Evolutionary conservation across 345 rosid genomes (phyloP), one percentile per base, ranked within the genome.

Genomic region (Clarkia xantiana): DNA sequence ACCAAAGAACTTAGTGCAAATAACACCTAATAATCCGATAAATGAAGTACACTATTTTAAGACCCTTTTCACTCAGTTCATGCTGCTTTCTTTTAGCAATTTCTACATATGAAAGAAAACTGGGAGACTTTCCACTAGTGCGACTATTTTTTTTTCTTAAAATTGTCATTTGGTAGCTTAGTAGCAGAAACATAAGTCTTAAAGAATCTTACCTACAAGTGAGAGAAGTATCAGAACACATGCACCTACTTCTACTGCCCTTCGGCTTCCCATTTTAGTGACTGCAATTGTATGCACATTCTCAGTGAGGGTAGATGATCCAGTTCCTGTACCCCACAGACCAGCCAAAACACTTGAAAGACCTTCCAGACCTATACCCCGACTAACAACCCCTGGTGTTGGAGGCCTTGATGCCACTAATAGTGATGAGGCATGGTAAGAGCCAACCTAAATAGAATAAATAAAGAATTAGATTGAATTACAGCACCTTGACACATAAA

Each of bases 201-300:
- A 29, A 23, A 29, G 36, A 29, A 29, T 29, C 49, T 58, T 76
- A 91, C 96, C 98, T 55, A 91, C 63, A 51, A 91, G 81, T 18
- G 98, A 86, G 43, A 91, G 62, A 55, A 86, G 61, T 55, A 91
- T 71, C 68, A 86, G 57, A 59, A 81, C 61, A 58, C 78, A 70
- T 42, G 94, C 96, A 46, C 98, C 98, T 12, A 83, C 54, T 71
- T 91, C 96, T 48, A 91, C 76, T 9, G 81, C 86, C 64, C 87
- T 78, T 53, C 96, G 96, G 81, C 94, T 91, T 56, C 98, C 98
- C 94, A 91, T 79, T 76, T 86, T 91, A 41, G 96, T 83, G 52
- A 91, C 98, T 23, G 98, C 98, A 45, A 86, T 78, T 17, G 98
- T 91, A 67, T 91, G 98, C 68, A 91, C 96, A 46, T 91, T 91